Conservation (phyloP, 441 rosid genomes). For the Aquilaria agallochum region DNA sequence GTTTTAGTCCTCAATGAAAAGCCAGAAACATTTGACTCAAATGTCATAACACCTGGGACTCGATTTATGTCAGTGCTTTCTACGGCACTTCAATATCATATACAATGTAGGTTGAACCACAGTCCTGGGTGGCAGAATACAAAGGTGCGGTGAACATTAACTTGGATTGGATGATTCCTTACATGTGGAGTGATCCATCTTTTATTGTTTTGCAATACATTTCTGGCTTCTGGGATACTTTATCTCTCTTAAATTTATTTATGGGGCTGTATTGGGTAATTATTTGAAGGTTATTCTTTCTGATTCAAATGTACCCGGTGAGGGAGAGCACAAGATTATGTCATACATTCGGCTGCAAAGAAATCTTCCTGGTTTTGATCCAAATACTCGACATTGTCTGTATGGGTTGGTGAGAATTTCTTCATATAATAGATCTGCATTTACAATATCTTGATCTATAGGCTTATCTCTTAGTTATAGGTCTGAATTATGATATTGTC, state of each 20-base stretch:
- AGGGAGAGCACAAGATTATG: conserved; percentile 99
- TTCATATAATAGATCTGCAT: neutral
- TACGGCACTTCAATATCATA: conserved; percentile 79
- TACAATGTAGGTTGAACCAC: conserved; percentile 81
- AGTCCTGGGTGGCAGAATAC: conserved; percentile 75
- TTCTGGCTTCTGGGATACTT: conserved; percentile 47
- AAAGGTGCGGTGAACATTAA: conserved; percentile 58
- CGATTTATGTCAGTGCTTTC: conserved; percentile 89
- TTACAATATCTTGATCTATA: conserved; percentile 6
- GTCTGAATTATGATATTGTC: conserved; percentile 2
- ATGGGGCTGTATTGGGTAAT: conserved; percentile 59
- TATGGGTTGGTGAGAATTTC: conserved; percentile 76
- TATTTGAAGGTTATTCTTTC: conserved; percentile 96
- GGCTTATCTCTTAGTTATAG: conserved; percentile 11
- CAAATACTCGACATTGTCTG: conserved; percentile 89
- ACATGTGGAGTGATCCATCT: conserved; percentile 43
- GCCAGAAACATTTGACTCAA: conserved; percentile 83
- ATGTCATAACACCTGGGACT: conserved; percentile 98
- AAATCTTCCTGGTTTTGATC: conserved; percentile 77
- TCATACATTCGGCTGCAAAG: conserved; percentile 86
- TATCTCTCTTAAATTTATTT: conserved; percentile 51
- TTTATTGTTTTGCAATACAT: conserved; percentile 24
- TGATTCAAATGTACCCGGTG: conserved; percentile 95
- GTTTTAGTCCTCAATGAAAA: conserved; percentile 57
- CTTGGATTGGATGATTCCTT: conserved; percentile 42